A percentile compares a stretch with the other conserved stretches of the same genome.
Evolutionary conservation across 179 eudicot species (phyloP).

Genomic region (Patellifolia procumbens): DNA sequence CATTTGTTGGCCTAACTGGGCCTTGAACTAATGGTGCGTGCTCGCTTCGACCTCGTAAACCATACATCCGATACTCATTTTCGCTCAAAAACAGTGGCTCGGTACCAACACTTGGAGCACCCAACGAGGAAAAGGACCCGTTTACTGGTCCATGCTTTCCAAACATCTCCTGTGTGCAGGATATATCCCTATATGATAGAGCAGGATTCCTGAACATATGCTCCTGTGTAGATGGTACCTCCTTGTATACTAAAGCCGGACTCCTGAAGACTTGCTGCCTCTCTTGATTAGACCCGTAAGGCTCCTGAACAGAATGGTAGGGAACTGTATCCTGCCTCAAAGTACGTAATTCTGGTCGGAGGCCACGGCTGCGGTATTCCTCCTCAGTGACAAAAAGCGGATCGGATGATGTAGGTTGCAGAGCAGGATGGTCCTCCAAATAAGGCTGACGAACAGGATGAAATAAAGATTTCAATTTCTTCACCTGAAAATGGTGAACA

Average conservation of each 20-base stretch:
- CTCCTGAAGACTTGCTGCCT: constrained; percentile 31
- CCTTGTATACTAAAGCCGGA: constrained; percentile 24
- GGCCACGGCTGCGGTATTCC: constrained; percentile 40
- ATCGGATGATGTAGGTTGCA: constrained; percentile 29
- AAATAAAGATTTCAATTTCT: constrained; percentile 50
- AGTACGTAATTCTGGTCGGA: constrained; percentile 25
- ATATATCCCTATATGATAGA: neutral
- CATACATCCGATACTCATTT: constrained; percentile 56
- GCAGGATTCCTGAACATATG: neutral
- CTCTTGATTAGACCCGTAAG: constrained; percentile 26
- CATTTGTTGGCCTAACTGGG: constrained; percentile 14
- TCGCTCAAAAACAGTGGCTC: constrained; percentile 47
- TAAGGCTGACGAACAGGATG: constrained; percentile 38
- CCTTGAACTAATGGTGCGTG: constrained; percentile 24
- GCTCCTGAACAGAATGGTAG: constrained; percentile 22
- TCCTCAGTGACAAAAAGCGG: constrained; percentile 32
- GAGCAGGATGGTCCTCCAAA: constrained; percentile 33
- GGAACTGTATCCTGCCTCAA: constrained; percentile 15
- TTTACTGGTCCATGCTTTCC: constrained; percentile 22
- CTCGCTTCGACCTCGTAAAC: constrained; percentile 41
- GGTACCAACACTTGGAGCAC: constrained; percentile 14
- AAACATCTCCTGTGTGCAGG: constrained; percentile 16
- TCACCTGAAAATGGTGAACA: constrained; percentile 50
- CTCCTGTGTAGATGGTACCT: constrained; percentile 21
- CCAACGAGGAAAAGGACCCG: constrained; percentile 21